Percentiles rank a stretch among this genome's conserved stretches.
phyloP scores from a whole-genome alignment of 2,329 filamentous ascomycete genomes.

The Pseudogymnoascus sp. region DNA sequence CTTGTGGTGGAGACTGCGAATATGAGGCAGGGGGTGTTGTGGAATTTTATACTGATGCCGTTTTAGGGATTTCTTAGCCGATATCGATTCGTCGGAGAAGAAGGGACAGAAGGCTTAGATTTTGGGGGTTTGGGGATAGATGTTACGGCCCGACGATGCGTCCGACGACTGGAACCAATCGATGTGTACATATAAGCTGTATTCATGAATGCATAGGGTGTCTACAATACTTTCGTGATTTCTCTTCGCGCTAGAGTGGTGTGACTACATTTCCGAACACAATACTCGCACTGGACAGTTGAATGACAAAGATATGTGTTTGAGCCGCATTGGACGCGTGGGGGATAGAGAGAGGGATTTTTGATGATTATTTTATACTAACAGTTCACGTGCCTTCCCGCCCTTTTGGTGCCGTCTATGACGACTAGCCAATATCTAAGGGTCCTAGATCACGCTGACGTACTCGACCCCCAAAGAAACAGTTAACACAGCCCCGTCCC shows the following conservation, averaged over 20 bases:
- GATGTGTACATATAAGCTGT: slow-evolving; percentile 9
- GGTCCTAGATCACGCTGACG: slow-evolving; percentile 5
- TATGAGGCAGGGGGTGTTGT: not conserved
- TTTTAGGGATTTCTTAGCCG: slow-evolving; percentile 9
- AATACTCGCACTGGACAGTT: not conserved
- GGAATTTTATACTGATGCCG: not conserved
- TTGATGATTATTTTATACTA: not conserved
- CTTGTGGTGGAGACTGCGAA: not conserved
- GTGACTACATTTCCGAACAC: slow-evolving; percentile 1
- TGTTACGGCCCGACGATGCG: slow-evolving; percentile 7
- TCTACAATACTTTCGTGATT: not conserved
- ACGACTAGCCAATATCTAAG: not conserved
- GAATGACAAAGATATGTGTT: not conserved
- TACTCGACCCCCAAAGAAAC: not conserved
- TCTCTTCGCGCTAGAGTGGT: not conserved
- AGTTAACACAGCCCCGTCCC: not conserved
- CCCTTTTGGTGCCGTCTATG: not conserved
- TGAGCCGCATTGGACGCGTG: not conserved
- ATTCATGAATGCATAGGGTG: slow-evolving; percentile 9
- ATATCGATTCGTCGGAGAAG: slow-evolving; percentile 9
- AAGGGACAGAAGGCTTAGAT: slow-evolving; percentile 8
- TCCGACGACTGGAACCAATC: slow-evolving; percentile 5
- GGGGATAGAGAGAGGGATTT: not conserved
- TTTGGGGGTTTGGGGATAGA: not conserved
- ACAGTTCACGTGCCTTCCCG: not conserved